Evolutionary conservation across 1,139 yeast genomes (phyloP).

Genomic region (Kodamaea sp.): DNA sequence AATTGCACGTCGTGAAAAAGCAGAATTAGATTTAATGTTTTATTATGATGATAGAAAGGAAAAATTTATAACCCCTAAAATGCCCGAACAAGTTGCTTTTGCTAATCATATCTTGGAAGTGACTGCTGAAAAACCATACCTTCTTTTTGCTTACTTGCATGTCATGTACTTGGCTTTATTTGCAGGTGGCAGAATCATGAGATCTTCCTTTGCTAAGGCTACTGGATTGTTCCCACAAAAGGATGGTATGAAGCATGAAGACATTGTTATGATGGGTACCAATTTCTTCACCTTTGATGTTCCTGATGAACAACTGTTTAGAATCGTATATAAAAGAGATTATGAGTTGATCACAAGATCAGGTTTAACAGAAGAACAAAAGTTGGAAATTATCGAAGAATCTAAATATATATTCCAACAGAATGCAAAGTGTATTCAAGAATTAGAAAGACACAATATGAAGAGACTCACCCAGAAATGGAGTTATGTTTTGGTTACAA

Average conservation of each 20-base stretch:
- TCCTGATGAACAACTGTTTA: slow-evolving; percentile 61
- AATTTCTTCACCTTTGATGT: slow-evolving; percentile 72
- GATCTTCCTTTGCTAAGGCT: slow-evolving; percentile 62
- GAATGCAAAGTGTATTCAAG: slow-evolving; percentile 57
- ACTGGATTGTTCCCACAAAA: slow-evolving; percentile 74
- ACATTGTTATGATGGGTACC: slow-evolving; percentile 59
- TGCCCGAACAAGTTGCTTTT: slow-evolving; percentile 61
- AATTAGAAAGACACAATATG: slow-evolving; percentile 63
- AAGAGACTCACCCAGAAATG: slow-evolving; percentile 52
- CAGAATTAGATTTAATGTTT: slow-evolving; percentile 62
- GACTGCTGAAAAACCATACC: slow-evolving; percentile 61
- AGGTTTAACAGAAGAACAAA: slow-evolving; percentile 63
- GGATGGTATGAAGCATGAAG: slow-evolving; percentile 58
- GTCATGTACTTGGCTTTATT: slow-evolving; percentile 82
- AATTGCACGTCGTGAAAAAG: slow-evolving; percentile 56
- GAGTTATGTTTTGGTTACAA: slow-evolving; percentile 52
- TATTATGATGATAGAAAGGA: slow-evolving; percentile 55
- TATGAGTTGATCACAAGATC: slow-evolving; percentile 75
- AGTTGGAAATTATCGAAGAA: slow-evolving; percentile 66
- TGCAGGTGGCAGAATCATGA: slow-evolving; percentile 80
- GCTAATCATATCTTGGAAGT: slow-evolving; percentile 54
- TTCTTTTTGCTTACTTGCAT: slow-evolving; percentile 79
- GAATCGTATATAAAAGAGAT: slow-evolving; percentile 67
- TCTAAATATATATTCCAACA: slow-evolving; percentile 62
- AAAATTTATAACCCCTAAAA: slow-evolving; percentile 54